These are phyloP conservation scores for Marasmius oreades DNA, from an alignment of 1,284 basidiomycete genomes.

Conservation along the genomic window DNA sequence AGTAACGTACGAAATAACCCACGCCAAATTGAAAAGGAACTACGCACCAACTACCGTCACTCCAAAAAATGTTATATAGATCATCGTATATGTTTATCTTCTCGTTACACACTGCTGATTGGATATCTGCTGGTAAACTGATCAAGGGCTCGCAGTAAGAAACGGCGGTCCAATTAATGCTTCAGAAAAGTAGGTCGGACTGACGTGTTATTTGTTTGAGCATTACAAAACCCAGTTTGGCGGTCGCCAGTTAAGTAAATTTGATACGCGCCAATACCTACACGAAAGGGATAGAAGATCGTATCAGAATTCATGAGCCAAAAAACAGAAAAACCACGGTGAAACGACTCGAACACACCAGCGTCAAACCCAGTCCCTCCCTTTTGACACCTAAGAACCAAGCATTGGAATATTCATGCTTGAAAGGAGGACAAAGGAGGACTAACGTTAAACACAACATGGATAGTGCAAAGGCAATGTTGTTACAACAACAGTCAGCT, in stretches of 20 bases:
- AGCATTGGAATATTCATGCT: not conserved
- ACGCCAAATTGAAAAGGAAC: too few species aligned
- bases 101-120: slow-evolving; percentile 20
- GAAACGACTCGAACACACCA: not conserved
- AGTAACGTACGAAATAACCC: not conserved
- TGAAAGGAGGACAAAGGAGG: not conserved
- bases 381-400: slow-evolving; percentile 17
- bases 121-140: slow-evolving; percentile 18
- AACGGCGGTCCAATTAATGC: not conserved
- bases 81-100: slow-evolving; percentile 20
- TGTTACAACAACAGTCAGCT: slow-evolving; percentile 29
- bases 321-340: too few species aligned
- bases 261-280: slow-evolving; percentile 12
- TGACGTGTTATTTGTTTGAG: slow-evolving; percentile 22
- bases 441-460: slow-evolving; percentile 30
- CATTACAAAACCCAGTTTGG: slow-evolving; percentile 12
- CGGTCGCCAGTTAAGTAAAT: slow-evolving; percentile 5
- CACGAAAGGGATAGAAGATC: not conserved
- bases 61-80: slow-evolving; percentile 21
- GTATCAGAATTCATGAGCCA: too few species aligned
- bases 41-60: slow-evolving; percentile 18
- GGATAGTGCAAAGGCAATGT: slow-evolving; percentile 25
- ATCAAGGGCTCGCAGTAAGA: too few species aligned
- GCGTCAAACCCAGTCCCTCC: slow-evolving; percentile 17
- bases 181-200: not conserved